phyloP scores from a whole-genome alignment of 176 grass and related monocot genomes.

The Triticum turgidum region DNA sequence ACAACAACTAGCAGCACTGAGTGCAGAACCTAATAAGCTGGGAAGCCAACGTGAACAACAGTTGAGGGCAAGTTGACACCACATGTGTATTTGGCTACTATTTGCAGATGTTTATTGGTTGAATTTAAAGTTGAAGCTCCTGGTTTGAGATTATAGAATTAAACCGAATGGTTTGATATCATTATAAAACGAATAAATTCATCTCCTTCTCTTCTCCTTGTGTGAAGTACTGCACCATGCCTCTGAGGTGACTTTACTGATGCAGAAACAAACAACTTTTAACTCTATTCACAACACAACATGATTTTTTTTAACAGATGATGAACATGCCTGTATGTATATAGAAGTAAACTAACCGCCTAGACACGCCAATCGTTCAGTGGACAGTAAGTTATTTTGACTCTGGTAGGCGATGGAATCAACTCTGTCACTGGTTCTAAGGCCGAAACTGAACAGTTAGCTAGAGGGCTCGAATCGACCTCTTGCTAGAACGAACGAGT shows the following conservation, averaged over 20 bases:
- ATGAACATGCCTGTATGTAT: not conserved
- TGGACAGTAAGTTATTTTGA: not conserved
- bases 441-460: no score
- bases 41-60: not conserved
- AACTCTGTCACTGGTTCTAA: no score
- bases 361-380: not conserved
- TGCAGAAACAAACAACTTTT: not conserved
- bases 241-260: not conserved
- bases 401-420: no score
- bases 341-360: not conserved
- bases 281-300: not conserved
- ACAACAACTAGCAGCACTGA: not conserved
- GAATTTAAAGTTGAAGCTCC: not conserved
- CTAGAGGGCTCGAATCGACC: no score
- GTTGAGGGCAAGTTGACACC: not conserved
- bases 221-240: not conserved
- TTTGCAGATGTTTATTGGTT: not conserved
- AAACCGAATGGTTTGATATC: not conserved
- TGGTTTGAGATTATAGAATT: not conserved
- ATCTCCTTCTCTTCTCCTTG: not conserved
- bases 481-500: no score
- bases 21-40: not conserved
- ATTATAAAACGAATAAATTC: not conserved
- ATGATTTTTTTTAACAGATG: not conserved
- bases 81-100: no score